phyloP scores from a whole-genome alignment of 192 early-diverging fungal species.

The Podila horticola region DNA sequence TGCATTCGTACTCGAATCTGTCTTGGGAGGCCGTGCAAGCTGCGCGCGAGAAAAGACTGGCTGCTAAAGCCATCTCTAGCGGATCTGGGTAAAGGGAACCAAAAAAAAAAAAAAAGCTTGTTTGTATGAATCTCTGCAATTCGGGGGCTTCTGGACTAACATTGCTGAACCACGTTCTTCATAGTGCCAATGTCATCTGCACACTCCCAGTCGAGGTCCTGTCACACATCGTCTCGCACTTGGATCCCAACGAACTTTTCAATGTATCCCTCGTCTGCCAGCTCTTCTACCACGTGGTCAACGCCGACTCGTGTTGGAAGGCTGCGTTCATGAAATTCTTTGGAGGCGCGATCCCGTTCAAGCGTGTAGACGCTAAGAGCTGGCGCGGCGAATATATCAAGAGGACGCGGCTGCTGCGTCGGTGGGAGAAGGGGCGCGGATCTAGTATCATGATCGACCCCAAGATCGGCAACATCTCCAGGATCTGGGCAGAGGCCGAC shows the following conservation, averaged over 20 bases:
- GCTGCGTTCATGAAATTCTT: slow-evolving; percentile 45
- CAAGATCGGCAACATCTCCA: slow-evolving; percentile 62
- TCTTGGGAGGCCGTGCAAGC: slow-evolving; percentile 41
- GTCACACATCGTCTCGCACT: slow-evolving; percentile 35
- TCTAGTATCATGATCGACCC: slow-evolving; percentile 62
- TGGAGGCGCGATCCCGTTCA: slow-evolving; percentile 38
- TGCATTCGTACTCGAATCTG: slow-evolving; percentile 35
- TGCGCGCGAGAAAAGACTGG: slow-evolving; percentile 36
- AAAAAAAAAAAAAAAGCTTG: neutral
- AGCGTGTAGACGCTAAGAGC: slow-evolving; percentile 42
- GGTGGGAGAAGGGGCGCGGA: slow-evolving; percentile 62
- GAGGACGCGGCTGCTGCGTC: slow-evolving; percentile 31
- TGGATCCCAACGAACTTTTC: slow-evolving; percentile 37
- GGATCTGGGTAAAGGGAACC: slow-evolving; percentile 9
- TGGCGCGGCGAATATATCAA: slow-evolving; percentile 51
- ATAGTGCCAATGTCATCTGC: slow-evolving; percentile 33
- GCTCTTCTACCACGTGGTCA: slow-evolving; percentile 46
- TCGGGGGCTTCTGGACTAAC: neutral
- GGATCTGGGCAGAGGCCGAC: slow-evolving; percentile 58
- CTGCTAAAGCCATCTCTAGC: slow-evolving; percentile 14
- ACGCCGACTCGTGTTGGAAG: slow-evolving; percentile 50
- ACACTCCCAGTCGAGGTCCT: slow-evolving; percentile 37
- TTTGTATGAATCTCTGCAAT: neutral
- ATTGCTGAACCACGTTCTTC: neutral
- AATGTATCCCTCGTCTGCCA: slow-evolving; percentile 22